Base-by-base conservation (phyloP, 495 filamentous ascomycete genomes). In the Bathelium albidoporum region DNA sequence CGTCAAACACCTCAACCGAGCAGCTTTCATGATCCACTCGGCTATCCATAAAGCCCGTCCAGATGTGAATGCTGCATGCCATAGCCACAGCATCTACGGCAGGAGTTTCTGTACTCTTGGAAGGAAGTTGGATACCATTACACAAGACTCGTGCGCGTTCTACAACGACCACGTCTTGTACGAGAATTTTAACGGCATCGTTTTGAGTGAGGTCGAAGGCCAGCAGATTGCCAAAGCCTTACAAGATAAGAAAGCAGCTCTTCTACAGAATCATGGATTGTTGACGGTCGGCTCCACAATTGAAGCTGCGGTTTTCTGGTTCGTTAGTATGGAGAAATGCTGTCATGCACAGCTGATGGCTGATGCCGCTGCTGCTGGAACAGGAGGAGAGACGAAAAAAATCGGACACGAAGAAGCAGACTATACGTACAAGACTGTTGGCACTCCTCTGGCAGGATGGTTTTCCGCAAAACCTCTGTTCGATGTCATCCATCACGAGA, bases 341-440 rank as follows among this genome's bases (percentile, higher is more conserved):
- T 91, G 88, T 69, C 82, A 90, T 69, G 80, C 82, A n/a, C 88
- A 91, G 72, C 72, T 92, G 34, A 66, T 90, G 63, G 89, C 88
- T 3, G 89, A 92, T 72, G 89, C 89, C 0, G 88, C 88, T 2
- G 87, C 87, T 10, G 77, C 72, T 0, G 87, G 86, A 7, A 75
- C 83, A 1, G 89, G 88, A 2, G 80, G 79, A 0, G 72, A 78
- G 68, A 88, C 86, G 1, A 72, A 88, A 44, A 87, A 86, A 73
- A 86, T 92, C 65, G 75, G 78, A 20, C 84, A 88, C 0, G 81
- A 83, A 28, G 85, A 90, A 71, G 88, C 88, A 11, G 77, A 70
- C 24, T 87, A 79, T 60, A 91, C 87, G 1, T 85, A 87, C 64
- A 81, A 87, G 64, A 77, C 82, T 2, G 73, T 90, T n/a, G 89